Evolutionary conservation across 768 basidiomycete genomes (phyloP).

Genomic region (Dictyophora rubrovolvata): DNA sequence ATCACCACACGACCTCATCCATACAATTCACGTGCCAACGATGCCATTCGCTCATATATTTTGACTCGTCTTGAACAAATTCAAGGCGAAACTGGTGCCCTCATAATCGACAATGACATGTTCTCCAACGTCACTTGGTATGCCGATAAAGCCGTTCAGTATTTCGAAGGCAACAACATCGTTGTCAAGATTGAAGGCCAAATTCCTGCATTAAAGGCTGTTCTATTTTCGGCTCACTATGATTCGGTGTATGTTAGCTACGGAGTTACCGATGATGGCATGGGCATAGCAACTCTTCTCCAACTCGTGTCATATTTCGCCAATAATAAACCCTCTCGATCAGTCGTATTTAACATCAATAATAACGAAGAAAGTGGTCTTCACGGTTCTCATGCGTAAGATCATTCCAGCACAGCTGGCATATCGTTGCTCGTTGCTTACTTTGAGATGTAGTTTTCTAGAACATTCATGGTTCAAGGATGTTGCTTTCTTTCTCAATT

Average conservation of each 20-base stretch:
- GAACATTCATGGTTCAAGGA: slow-evolving; percentile 67
- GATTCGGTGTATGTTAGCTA: slow-evolving; percentile 70
- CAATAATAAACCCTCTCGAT: slow-evolving; percentile 39
- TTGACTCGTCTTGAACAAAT: slow-evolving; percentile 42
- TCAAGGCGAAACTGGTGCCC: slow-evolving; percentile 28
- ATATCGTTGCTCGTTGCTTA: neutral
- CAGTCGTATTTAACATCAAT: slow-evolving; percentile 75
- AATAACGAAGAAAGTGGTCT: slow-evolving; percentile 77
- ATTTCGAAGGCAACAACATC: slow-evolving; percentile 62
- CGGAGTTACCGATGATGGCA: slow-evolving; percentile 72
- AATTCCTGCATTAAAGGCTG: slow-evolving; percentile 34
- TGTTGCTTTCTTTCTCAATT: slow-evolving; percentile 61
- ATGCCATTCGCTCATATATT: slow-evolving; percentile 51
- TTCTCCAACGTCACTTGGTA: slow-evolving; percentile 42
- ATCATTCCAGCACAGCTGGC: neutral
- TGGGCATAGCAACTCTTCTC: slow-evolving; percentile 56
- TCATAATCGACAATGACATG: slow-evolving; percentile 38
- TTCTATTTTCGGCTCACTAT: slow-evolving; percentile 73
- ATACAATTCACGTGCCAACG: slow-evolving; percentile 70
- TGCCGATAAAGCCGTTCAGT: slow-evolving; percentile 20
- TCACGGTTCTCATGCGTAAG: slow-evolving; percentile 59
- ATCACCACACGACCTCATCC: slow-evolving; percentile 66
- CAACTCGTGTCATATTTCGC: slow-evolving; percentile 48
- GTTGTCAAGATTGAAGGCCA: slow-evolving; percentile 54
- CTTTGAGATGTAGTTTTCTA: slow-evolving; percentile 38